These are phyloP conservation scores for Cryptococcus wingfieldii DNA, from an alignment of 1,284 basidiomycete species.

Conservation along the genomic window DNA sequence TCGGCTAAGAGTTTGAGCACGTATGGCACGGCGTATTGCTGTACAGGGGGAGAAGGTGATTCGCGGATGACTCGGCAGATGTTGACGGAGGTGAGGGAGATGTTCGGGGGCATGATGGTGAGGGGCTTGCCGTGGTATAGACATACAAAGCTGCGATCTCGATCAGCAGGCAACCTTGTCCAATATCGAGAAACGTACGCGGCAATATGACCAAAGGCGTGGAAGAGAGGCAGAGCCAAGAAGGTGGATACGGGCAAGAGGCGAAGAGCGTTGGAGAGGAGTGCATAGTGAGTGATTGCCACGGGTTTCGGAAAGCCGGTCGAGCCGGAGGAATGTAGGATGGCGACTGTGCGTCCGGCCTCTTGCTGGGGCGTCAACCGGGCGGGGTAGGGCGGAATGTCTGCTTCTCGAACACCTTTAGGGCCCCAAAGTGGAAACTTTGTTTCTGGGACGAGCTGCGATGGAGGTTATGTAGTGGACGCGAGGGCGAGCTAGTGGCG, in stretches of 20 bases:
- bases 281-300: conserved; percentile 42
- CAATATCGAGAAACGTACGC: conserved; percentile 41
- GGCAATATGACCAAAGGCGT: conserved; percentile 53
- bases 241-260: conserved; percentile 50
- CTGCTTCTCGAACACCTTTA: conserved; percentile 43
- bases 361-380: conserved; percentile 54
- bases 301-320: conserved; percentile 52
- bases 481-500: background rate
- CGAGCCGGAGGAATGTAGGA: conserved; percentile 63
- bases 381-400: conserved; percentile 45
- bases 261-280: conserved; percentile 38
- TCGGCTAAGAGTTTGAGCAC: conserved; percentile 55
- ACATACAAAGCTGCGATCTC: conserved; percentile 39
- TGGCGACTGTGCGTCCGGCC: conserved; percentile 51
- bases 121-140: conserved; percentile 52
- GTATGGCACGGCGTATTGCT: conserved; percentile 51
- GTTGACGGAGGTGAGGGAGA: conserved; percentile 56
- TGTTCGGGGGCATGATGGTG: conserved; percentile 55
- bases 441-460: conserved; percentile 45
- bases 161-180: background rate
- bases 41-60: conserved; percentile 43
- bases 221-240: conserved; percentile 53
- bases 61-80: conserved; percentile 41
- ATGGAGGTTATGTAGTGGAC: background rate
- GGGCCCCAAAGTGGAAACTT: conserved; percentile 53